Evolutionary conservation across 495 filamentous ascomycete species (phyloP), one percentile per base, ranked within the genome.

Genomic region (Aspergillus taichungensis): DNA sequence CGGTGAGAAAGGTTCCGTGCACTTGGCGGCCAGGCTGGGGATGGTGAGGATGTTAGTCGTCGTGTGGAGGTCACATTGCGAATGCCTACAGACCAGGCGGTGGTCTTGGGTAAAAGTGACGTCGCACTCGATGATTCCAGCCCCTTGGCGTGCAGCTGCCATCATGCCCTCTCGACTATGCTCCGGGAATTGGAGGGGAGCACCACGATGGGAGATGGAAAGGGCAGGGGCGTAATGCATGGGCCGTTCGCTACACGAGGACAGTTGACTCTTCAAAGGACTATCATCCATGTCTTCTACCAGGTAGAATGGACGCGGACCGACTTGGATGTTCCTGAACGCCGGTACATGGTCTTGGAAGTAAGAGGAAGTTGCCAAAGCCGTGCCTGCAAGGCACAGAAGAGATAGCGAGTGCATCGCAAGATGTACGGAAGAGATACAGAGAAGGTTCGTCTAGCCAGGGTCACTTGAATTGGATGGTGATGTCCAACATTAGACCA

Each of bases 101-200:
- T 63, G 64, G 56, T 83, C 79, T 37, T 60, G 69, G 38, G 79
- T 82, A 56, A 83, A 83, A 8, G 71, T 63, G 7, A 80, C 78
- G 54, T 83, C 79, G 59, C 79, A 83, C 47, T 83, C 79, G 14
- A 79, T 62, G 49, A 83, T 71, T 13, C 79, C 78, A 1, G 79
- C 78, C n/a, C 78, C 79, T 75, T 77, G 77, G 24, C 78, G 61
- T 0, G 71, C 67, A 8, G 71, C 79, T 3, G 77, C 77, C 36
- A 68, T 59, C 44, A 72, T 63, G 6, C 67, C 69, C 58, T 78
- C 67, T 10, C 56, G 45, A 9, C 72, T 78, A 51, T 82, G 69
- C 61, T 82, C 78, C n/a, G 79, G 79, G 46, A 83, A 76, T 47
- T 79, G 73, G 18, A 83, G 60, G 8, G 75, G 70, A 3, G 67